Evolutionary conservation across 2,329 filamentous ascomycete genomes (phyloP), one percentile per base, ranked within the genome.

Genomic region (Sarocladium brachiariae): DNA sequence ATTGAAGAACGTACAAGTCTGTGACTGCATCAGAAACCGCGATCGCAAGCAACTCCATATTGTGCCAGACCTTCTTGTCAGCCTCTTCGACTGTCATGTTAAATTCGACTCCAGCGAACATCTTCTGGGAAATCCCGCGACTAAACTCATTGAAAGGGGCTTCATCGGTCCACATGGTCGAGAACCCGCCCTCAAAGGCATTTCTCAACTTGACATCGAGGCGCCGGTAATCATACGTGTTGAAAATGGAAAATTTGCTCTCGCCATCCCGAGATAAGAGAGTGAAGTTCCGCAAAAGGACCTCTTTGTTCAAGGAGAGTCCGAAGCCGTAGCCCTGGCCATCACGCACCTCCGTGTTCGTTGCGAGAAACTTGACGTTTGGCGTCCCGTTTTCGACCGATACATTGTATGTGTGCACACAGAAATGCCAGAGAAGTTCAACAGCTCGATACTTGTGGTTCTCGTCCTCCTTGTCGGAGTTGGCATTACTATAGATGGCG

Each of bases 351-450:
- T 52, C 34, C 10, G 49, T 37, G 6, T 39, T 25, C 0, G 51
- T 50, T n/a, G 47, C 46, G 2, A 51, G 18, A 1, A 49, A 19
- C 9, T 30, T 24, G 6, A 10, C 35, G 31, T 16, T 38, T 16
- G 11, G 31, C 18, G 3, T 34, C 8, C 30, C 52, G n/a, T 16
- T 35, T 30, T 25, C 46, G 4, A 56, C 37, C 1, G 50, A 50
- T 9, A 56, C 47, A 14, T 52, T 51, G 23, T 54, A 57, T 6
- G 49, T 51, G 21, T 54, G 52, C n/a, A 55, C 50, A 43, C 54
- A 54, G n/a, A 53, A 48, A 16, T 55, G 50, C 18, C 53, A 51
- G 5, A 55, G 39, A 1, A 52, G 27, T 23, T 57, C 54, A 6
- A 34, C 25, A n/a, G 55, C 55, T 14, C 51, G 49, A n/a, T 50